Evolutionary conservation across 257 asterid genomes (phyloP).

Genomic region (Solanum appendiculatum): DNA sequence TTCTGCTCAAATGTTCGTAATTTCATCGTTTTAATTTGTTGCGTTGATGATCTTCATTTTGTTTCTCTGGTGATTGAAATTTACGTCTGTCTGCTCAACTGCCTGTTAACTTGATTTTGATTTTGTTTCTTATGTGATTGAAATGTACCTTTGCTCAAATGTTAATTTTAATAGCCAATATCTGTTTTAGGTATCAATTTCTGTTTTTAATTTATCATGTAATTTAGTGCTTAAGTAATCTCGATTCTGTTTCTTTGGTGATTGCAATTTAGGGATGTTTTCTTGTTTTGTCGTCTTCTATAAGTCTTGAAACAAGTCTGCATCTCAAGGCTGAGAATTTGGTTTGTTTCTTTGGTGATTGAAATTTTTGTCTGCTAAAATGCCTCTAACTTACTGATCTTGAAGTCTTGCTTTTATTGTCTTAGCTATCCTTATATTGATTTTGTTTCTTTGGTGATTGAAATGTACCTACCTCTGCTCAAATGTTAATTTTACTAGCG

Average conservation of each 20-base stretch:
- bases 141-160: slow-evolving; percentile 53
- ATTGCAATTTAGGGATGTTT: slow-evolving; percentile 55
- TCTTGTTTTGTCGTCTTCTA: slow-evolving; percentile 67
- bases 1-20: slow-evolving; percentile 78
- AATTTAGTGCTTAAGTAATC: background rate
- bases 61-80: background rate
- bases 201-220: background rate
- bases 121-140: background rate
- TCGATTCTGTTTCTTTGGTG: background rate
- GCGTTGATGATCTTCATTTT: background rate
- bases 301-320: slow-evolving; percentile 60
- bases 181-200: background rate
- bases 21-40: background rate
- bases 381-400: slow-evolving; percentile 31
- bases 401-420: background rate
- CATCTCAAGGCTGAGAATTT: slow-evolving; percentile 80
- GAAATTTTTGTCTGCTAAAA: slow-evolving; percentile 53
- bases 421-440: background rate
- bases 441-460: background rate
- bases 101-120: slow-evolving; percentile 40
- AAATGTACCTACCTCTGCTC: slow-evolving; percentile 48
- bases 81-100: slow-evolving; percentile 68
- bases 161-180: background rate
- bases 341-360: slow-evolving; percentile 28
- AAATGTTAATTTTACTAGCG: slow-evolving; percentile 12